phyloP scores from a whole-genome alignment of 495 filamentous ascomycete genomes.

The Penicillium flavigenum region DNA sequence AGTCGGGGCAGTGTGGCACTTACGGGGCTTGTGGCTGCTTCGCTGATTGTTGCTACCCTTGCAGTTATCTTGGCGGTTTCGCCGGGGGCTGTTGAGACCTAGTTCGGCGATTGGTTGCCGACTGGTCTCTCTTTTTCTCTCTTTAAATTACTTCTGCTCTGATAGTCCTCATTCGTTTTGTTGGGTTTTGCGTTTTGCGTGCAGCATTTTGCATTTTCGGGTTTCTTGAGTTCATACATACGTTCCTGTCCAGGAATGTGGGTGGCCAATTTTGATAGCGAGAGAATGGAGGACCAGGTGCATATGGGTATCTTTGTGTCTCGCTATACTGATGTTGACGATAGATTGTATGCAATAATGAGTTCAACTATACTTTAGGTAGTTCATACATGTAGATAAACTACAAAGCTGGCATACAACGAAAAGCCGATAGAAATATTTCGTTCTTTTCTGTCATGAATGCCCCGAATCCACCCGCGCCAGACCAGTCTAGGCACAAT shows the following conservation, averaged over 20 bases:
- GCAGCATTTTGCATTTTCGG: constrained; percentile 6
- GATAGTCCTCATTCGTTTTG: neutral
- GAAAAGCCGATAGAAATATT: constrained; percentile 16
- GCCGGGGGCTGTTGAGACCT: constrained; percentile 50
- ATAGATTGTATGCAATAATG: constrained; percentile 3
- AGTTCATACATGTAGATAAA: neutral
- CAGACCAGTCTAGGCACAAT: constrained; percentile 33
- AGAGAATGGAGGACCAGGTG: neutral
- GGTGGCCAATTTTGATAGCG: neutral
- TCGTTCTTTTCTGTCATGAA: constrained; percentile 29
- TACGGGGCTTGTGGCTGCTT: constrained; percentile 65
- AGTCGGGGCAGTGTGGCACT: constrained; percentile 83
- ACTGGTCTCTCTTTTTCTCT: neutral
- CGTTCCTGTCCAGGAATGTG: neutral
- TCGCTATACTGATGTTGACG: neutral
- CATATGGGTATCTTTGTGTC: neutral
- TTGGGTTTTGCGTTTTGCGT: constrained; percentile 5
- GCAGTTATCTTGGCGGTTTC: constrained; percentile 69
- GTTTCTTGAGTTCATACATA: neutral
- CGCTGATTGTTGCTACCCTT: constrained; percentile 69
- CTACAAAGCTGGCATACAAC: neutral
- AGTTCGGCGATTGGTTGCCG: neutral
- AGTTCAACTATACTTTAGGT: neutral
- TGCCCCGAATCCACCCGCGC: constrained; percentile 26
- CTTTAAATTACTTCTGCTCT: neutral